phyloP scores from a whole-genome alignment of 2,329 filamentous ascomycete species.

The Harringtonia aguacate region DNA sequence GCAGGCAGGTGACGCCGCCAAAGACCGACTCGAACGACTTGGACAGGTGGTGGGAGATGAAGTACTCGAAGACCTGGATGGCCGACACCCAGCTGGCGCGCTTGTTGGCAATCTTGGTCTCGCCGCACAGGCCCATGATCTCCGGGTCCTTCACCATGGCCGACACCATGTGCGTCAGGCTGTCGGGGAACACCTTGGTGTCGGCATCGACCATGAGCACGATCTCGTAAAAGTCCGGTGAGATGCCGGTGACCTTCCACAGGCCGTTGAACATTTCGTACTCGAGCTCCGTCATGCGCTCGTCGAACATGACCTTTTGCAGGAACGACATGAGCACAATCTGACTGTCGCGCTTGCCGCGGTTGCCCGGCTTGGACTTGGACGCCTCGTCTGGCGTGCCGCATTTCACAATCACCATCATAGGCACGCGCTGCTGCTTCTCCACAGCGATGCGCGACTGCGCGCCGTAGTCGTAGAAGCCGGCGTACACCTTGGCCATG shows the following conservation, averaged over 20 bases:
- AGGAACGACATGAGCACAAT: conserved; percentile 99
- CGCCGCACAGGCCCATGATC: conserved; percentile 97
- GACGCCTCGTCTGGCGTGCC: conserved; percentile 79
- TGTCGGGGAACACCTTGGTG: conserved; percentile 98
- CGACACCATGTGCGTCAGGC: conserved; percentile 95
- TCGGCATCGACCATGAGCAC: conserved; percentile 99
- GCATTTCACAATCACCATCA: conserved; percentile 94
- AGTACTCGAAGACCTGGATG: conserved; percentile 99
- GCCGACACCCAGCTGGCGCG: conserved; percentile 88
- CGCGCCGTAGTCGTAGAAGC: conserved; percentile 93
- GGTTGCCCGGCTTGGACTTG: conserved; percentile 84
- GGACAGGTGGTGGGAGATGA: conserved; percentile 93
- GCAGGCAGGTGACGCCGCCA: conserved; percentile 96
- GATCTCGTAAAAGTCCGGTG: conserved; percentile 94
- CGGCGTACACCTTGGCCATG: conserved; percentile 97
- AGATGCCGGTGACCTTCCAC: conserved; percentile 98
- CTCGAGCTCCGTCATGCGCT: conserved; percentile 98
- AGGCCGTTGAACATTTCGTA: conserved; percentile 99
- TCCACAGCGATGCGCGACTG: conserved; percentile 69
- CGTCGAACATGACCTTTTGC: conserved; percentile 99
- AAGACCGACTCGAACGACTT: conserved; percentile 99
- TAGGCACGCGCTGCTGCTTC: conserved; percentile 92
- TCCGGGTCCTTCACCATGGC: conserved; percentile 99
- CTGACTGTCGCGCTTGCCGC: conserved; percentile 97
- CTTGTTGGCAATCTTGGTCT: conserved; percentile 99